These are phyloP conservation scores for Phytopythium sindhum DNA, from an alignment of 352 stramenopile species.

Conservation along the genomic window DNA sequence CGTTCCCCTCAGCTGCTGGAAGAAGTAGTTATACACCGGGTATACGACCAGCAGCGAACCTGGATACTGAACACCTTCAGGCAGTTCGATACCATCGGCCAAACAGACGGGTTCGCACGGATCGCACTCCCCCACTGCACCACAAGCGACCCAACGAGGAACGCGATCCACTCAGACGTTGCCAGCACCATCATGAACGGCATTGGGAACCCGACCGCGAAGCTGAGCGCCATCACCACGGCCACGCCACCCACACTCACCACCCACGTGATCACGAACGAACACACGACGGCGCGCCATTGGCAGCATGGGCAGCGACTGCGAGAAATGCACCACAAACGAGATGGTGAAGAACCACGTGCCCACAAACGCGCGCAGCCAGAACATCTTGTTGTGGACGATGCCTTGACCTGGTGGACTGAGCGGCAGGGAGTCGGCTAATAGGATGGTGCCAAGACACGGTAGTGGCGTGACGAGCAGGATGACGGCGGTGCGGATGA, in stretches of 20 bases:
- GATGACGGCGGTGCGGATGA: background rate
- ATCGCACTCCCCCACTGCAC: constrained; percentile 8
- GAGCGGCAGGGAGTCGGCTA: background rate
- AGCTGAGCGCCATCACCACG: constrained; percentile 8
- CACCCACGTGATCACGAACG: constrained; percentile 7
- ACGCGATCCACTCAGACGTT: constrained; percentile 13
- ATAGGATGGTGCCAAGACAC: background rate
- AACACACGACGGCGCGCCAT: constrained; percentile 4
- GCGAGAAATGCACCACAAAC: background rate
- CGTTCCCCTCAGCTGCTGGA: constrained; percentile 9
- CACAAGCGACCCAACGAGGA: constrained; percentile 9
- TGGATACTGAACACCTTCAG: constrained; percentile 10
- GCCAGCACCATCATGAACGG: constrained; percentile 17
- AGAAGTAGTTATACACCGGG: constrained; percentile 17
- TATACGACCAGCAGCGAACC: constrained; percentile 17
- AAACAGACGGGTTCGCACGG: constrained; percentile 6
- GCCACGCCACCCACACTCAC: background rate
- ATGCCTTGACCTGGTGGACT: background rate
- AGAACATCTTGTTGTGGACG: background rate
- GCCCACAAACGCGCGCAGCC: background rate
- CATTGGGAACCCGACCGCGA: constrained; percentile 14
- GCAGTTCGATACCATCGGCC: constrained; percentile 4
- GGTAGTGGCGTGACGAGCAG: background rate
- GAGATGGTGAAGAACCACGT: background rate
- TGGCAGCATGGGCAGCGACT: background rate